Conservation (phyloP, 140 eudicot genomes). For the Cichorium intybus region DNA sequence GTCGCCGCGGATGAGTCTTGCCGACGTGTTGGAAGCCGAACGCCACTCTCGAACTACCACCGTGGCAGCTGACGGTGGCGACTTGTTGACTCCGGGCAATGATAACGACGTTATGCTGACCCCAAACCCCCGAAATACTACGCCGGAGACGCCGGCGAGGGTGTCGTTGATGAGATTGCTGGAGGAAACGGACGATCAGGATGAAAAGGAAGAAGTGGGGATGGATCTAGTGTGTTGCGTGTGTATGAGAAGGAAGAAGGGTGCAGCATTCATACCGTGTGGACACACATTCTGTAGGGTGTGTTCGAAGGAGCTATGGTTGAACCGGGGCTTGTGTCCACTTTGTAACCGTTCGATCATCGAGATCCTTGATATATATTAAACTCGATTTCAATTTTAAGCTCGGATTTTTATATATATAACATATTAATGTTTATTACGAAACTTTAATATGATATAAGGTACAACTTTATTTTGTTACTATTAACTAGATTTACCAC, state of each 20-base stretch:
- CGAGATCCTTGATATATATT: slow-evolving; percentile 78
- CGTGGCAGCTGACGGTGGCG: slow-evolving; percentile 13
- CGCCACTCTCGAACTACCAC: slow-evolving; percentile 42
- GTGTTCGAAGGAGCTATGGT: slow-evolving; percentile 94
- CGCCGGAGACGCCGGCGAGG: slow-evolving; percentile 45
- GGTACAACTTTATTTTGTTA: no score
- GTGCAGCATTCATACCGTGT: slow-evolving; percentile 94
- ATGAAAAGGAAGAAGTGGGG: slow-evolving; percentile 37
- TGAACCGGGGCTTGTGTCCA: slow-evolving; percentile 88
- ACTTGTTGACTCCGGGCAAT: background rate
- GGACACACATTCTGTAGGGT: slow-evolving; percentile 95
- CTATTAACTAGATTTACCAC: no score
- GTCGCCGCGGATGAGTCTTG: slow-evolving; percentile 74
- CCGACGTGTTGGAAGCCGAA: slow-evolving; percentile 84
- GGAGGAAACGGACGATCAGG: slow-evolving; percentile 61
- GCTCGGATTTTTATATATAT: background rate
- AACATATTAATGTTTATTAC: background rate
- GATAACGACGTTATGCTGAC: background rate
- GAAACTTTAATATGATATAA: no score
- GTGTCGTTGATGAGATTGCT: slow-evolving; percentile 81
- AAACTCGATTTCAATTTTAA: background rate
- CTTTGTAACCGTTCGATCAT: slow-evolving; percentile 76
- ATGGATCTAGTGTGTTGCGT: slow-evolving; percentile 80
- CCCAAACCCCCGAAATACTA: background rate
- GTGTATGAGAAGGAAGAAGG: slow-evolving; percentile 98